These are phyloP conservation scores for Haematococcus sp. DNA, from an alignment of 139 green algal species.

Conservation along the genomic window DNA sequence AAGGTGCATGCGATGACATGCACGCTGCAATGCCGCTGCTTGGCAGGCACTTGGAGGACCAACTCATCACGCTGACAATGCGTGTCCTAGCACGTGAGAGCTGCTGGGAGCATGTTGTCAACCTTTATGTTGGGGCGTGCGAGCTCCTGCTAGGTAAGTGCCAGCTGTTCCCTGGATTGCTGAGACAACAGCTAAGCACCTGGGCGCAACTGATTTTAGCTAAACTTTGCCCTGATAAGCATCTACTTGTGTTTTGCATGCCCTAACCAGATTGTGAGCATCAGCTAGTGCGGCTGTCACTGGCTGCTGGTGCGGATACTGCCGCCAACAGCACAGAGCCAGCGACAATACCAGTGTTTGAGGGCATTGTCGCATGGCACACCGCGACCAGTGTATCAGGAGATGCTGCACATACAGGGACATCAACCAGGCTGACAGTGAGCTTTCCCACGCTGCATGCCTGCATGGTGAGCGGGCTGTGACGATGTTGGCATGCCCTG, in stretches of 20 bases:
- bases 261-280: slow-evolving; percentile 4
- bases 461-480: too few species aligned
- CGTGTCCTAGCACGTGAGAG: background rate
- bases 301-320: background rate
- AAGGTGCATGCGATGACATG: background rate
- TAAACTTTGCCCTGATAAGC: background rate
- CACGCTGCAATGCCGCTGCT: background rate
- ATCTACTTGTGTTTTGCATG: background rate
- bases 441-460: too few species aligned
- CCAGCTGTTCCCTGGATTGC: too few species aligned
- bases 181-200: too few species aligned
- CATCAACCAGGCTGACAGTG: too few species aligned
- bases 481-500: too few species aligned
- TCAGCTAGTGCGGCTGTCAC: background rate
- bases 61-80: slow-evolving; percentile 1
- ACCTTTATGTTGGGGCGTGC: slow-evolving; percentile 4
- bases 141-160: slow-evolving; percentile 6
- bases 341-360: too few species aligned
- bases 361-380: too few species aligned
- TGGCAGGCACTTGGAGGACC: slow-evolving; percentile 2
- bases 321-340: too few species aligned
- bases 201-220: background rate
- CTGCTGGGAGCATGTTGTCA: background rate
- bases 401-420: too few species aligned
- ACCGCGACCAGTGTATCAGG: too few species aligned